Evolutionary conservation across 257 asterid genomes (phyloP), one percentile per base, ranked within the genome.

Genomic region (Solanum verrucosum): DNA sequence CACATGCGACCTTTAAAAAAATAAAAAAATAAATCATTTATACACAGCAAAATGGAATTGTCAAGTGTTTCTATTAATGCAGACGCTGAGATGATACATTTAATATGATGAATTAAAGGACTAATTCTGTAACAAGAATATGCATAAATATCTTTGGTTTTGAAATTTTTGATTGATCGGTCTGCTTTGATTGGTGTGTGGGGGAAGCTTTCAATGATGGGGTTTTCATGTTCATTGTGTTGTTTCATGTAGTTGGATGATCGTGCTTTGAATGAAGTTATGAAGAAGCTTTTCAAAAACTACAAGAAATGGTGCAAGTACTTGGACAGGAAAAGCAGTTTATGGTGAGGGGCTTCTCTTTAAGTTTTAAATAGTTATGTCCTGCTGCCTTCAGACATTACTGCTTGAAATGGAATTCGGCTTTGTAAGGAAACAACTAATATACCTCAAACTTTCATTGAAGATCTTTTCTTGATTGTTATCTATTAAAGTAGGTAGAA

Each of bases 241-340:
- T 86, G 18, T 88, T 75, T 87, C 60, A 83, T 88, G 67, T 91
- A 96, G 99, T 92, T 97, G 98, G 99, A 97, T 90, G 98, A 95
- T 88, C 96, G 98, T 83, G 99, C 99, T 87, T 91, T 97, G n/a
- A 94, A 97, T 93, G 98, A 96, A 90, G 99, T 95, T 90, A 97
- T 97, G 99, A 97, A 97, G 94, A 97, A 95, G 89, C 96, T 97
- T 87, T 97, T 97, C 94, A 97, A 97, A 93, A 97, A 95, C 88
- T 96, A 96, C 92, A 96, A 96, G 92, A 96, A 95, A 89, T 96
- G 99, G 99, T 96, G 99, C 99, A 97, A 97, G 94, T 97, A 95
- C 90, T 91, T 97, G 94, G 98, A 93, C 89, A 98, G 99, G 86
- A 95, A 96, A 93, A 95, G 98, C 90, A 97, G 99, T 89, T 98